These are phyloP conservation scores for Ogataea thermomethanolica DNA, from an alignment of 805 yeast species.

Conservation along the genomic window DNA sequence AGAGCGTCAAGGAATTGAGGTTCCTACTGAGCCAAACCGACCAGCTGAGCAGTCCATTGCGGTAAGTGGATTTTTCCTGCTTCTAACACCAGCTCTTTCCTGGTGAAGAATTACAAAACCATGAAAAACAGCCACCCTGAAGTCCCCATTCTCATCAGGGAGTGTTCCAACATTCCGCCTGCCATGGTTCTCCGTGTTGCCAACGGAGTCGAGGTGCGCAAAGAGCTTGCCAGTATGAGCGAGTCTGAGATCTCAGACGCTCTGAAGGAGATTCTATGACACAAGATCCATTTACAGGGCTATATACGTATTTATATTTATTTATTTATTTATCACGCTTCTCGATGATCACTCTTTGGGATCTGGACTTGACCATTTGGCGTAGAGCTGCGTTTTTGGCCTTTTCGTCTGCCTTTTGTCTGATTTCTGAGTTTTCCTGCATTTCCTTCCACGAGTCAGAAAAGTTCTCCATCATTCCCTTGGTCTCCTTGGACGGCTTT, in stretches of 20 bases:
- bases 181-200: slow-evolving; percentile 71
- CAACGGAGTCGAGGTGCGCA: slow-evolving; percentile 49
- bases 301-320: slow-evolving; percentile 9
- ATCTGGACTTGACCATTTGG: slow-evolving; percentile 25
- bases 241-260: slow-evolving; percentile 43
- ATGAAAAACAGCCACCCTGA: slow-evolving; percentile 60
- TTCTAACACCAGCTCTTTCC: slow-evolving; percentile 45
- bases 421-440: slow-evolving; percentile 28
- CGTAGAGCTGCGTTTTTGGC: slow-evolving; percentile 29
- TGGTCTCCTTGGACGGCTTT: slow-evolving; percentile 27
- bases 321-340: slow-evolving; percentile 17
- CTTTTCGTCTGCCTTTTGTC: slow-evolving; percentile 25
- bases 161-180: slow-evolving; percentile 70
- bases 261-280: slow-evolving; percentile 14
- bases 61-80: slow-evolving; percentile 26
- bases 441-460: slow-evolving; percentile 31
- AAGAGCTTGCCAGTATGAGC: slow-evolving; percentile 45
- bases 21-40: slow-evolving; percentile 80
- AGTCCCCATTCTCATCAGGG: slow-evolving; percentile 76
- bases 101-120: slow-evolving; percentile 61
- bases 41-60: slow-evolving; percentile 62
- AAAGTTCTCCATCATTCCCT: slow-evolving; percentile 31
- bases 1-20: slow-evolving; percentile 71
- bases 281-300: slow-evolving; percentile 5
- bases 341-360: slow-evolving; percentile 29